phyloP scores from a whole-genome alignment of 108 stramenopile species.

The Skeletonema potamos region DNA sequence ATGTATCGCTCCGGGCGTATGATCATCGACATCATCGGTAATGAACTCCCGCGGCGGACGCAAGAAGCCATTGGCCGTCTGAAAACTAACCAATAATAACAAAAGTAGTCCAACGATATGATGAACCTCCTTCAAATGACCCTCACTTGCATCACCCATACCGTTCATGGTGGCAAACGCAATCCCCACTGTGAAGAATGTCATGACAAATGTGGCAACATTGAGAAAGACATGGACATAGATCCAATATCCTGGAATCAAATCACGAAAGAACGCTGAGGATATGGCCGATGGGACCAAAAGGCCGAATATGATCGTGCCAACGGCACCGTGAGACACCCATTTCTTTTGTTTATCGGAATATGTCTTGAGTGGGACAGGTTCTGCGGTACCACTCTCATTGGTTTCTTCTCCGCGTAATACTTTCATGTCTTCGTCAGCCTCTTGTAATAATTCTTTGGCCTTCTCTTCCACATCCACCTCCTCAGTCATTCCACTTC shows the following conservation, averaged over 20 bases:
- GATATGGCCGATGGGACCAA: conserved; percentile 52
- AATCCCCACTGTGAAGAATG: conserved; percentile 34
- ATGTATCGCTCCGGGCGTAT: background rate
- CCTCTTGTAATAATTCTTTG: conserved; percentile 1
- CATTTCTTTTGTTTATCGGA: background rate
- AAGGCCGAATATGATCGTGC: conserved; percentile 43
- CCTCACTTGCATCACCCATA: conserved; percentile 24
- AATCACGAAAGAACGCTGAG: conserved; percentile 52
- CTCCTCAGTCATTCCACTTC: background rate
- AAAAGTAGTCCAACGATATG: conserved; percentile 52
- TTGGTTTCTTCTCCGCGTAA: background rate
- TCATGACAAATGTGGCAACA: conserved; percentile 41
- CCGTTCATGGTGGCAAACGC: conserved; percentile 17
- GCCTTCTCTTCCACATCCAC: background rate
- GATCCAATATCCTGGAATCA: conserved; percentile 58
- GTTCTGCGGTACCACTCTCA: background rate
- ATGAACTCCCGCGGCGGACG: conserved; percentile 48
- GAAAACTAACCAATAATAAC: conserved; percentile 42
- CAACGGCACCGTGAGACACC: conserved; percentile 55
- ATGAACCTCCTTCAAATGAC: conserved; percentile 54
- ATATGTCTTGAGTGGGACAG: background rate
- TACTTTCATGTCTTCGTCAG: background rate
- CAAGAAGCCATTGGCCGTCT: conserved; percentile 50
- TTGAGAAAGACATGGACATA: conserved; percentile 65
- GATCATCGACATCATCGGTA: conserved; percentile 9